A percentile compares a stretch with the other conserved stretches of the same genome.
Conservation (phyloP, 352 stramenopile species). For the Pythium oligandrum region DNA sequence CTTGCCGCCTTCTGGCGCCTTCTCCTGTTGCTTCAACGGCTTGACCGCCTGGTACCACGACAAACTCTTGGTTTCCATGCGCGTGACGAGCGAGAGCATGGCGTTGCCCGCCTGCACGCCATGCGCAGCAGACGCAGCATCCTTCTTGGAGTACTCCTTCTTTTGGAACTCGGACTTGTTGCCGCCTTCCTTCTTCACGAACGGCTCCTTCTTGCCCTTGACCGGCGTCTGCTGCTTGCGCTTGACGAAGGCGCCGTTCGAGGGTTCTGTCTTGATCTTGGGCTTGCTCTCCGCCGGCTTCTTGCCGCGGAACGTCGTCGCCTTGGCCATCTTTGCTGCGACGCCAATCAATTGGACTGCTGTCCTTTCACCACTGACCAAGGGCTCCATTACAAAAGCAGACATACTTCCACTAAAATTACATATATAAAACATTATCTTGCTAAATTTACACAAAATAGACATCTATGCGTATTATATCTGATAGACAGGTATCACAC, state of each 20-base stretch:
- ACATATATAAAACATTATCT: background rate
- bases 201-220: conserved; percentile 6
- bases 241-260: conserved; percentile 5
- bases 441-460: too few relatives aligned
- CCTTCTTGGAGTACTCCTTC: conserved; percentile 3
- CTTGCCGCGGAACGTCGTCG: background rate
- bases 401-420: background rate
- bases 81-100: conserved; percentile 13
- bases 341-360: conserved; percentile 20
- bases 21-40: conserved; percentile 14
- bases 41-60: conserved; percentile 24
- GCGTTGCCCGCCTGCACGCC: conserved; percentile 6
- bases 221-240: conserved; percentile 1
- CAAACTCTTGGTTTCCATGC: conserved; percentile 20
- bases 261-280: background rate
- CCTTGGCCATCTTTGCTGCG: conserved; percentile 17
- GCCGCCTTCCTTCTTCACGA: conserved; percentile 2
- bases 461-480: too few relatives aligned
- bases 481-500: too few relatives aligned
- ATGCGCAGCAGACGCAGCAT: conserved; percentile 1
- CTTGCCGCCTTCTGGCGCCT: conserved; percentile 19
- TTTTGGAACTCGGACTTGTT: background rate
- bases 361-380: conserved; percentile 16
- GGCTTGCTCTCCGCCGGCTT: too few relatives aligned
- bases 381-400: conserved; percentile 5